Evolutionary conservation across 805 yeast species (phyloP), one percentile per base, ranked within the genome.

Genomic region (Spencermartinsiella europaea): DNA sequence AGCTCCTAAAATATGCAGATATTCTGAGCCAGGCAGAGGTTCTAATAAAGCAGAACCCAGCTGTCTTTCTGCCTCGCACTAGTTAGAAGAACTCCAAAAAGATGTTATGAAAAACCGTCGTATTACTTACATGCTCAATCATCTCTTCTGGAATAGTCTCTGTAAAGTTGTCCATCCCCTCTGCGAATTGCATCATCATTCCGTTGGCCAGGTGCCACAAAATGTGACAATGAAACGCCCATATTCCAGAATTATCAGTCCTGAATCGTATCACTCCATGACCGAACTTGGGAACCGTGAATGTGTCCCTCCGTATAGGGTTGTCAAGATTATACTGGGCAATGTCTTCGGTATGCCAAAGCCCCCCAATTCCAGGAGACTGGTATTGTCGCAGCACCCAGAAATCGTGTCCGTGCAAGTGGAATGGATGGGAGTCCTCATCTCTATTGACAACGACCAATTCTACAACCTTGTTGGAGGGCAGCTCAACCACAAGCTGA

Each of bases 191-290:
- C 59, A 64, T 55, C 47, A 55, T 41, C 59, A 89, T 74, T 55
- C 96, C 97, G 67, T 88, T 95, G 56, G 80, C 75, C 67, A 87
- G 75, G 70, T 90, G 97, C 97, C 97, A 89, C 63, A 87, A 91
- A 59, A 88, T 81, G 64, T 88, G 96, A 34, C 97, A 89, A 63
- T 89, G 97, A 80, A 89, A 85, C 51, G 84, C 78, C 96, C 96
- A 90, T 21, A 88, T 81, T 47, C 97, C 97, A 2, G 96, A 96
- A 59, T 90, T 89, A 58, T 84, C 79, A 10, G 96, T 88, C 56
- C 70, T 75, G 64, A 87, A 87, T 54, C 96, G 71, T 27, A 67
- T 40, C 80, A 60, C 54, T 3, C 77, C 61, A 20, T 42, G 49
- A 8, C 49, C 34, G 82, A 77, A 44, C 79, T 76, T 35, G 10